Evolutionary conservation across 192 early-diverging fungal genomes (phyloP).

Genomic region (Backusella circina): DNA sequence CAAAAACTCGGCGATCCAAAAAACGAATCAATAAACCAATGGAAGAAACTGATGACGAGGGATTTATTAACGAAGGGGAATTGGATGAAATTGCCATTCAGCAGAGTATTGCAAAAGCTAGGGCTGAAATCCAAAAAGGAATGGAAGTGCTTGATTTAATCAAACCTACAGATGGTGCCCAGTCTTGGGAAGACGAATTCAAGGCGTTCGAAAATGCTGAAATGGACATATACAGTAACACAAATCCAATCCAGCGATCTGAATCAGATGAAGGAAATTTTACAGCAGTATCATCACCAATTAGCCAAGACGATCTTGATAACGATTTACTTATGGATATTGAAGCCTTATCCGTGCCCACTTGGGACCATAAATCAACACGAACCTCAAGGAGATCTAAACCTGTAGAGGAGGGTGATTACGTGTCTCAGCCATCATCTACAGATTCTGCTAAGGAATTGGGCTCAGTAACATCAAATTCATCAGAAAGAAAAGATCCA

Average conservation of each 20-base stretch:
- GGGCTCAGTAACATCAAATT: background rate
- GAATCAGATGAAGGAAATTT: constrained; percentile 28
- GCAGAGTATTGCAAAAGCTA: constrained; percentile 34
- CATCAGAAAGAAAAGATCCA: constrained; percentile 21
- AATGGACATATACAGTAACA: background rate
- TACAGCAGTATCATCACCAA: constrained; percentile 13
- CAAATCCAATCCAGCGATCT: constrained; percentile 7
- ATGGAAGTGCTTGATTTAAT: constrained; percentile 33
- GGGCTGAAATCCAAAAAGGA: constrained; percentile 33
- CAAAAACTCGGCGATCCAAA: background rate
- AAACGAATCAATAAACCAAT: background rate
- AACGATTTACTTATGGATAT: constrained; percentile 19
- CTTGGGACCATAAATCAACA: constrained; percentile 19
- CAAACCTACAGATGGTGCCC: constrained; percentile 16
- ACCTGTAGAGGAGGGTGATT: background rate
- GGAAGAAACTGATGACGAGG: background rate
- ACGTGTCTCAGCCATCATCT: background rate
- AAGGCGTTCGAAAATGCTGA: constrained; percentile 28
- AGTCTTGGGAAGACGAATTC: constrained; percentile 32
- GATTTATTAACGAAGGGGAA: background rate
- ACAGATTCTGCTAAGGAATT: background rate
- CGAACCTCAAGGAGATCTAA: background rate
- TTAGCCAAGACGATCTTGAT: background rate
- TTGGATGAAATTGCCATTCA: constrained; percentile 17
- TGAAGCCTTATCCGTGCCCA: constrained; percentile 21